phyloP scores from a whole-genome alignment of 2,329 filamentous ascomycete species.

The Botrytis medusae region DNA sequence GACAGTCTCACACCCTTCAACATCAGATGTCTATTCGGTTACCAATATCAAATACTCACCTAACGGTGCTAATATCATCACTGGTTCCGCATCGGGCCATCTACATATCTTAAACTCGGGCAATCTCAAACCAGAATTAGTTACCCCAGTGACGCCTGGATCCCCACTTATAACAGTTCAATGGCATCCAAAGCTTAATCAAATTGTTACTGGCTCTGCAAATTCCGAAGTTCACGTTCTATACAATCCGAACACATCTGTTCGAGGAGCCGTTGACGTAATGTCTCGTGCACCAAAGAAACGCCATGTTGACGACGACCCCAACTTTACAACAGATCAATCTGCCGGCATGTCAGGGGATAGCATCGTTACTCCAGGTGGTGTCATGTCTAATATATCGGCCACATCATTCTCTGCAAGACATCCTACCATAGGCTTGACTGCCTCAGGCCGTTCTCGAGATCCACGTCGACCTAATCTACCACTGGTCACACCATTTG shows the following conservation, averaged over 20 bases:
- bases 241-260: conserved; percentile 83
- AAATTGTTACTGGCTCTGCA: conserved; percentile 90
- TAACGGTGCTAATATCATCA: conserved; percentile 79
- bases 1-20: conserved; percentile 75
- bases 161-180: conserved; percentile 79
- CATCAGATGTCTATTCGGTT: conserved; percentile 78
- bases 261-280: conserved; percentile 78
- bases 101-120: conserved; percentile 93
- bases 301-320: conserved; percentile 92
- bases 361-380: conserved; percentile 70
- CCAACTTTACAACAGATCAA: conserved; percentile 80
- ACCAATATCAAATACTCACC: conserved; percentile 90
- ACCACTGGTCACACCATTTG: conserved; percentile 82
- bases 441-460: conserved; percentile 71
- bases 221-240: conserved; percentile 88
- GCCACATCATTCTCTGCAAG: conserved; percentile 53
- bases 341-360: conserved; percentile 80
- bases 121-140: conserved; percentile 78
- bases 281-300: conserved; percentile 94
- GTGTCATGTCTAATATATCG: conserved; percentile 52
- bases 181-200: conserved; percentile 95
- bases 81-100: conserved; percentile 81
- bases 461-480: conserved; percentile 86
- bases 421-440: conserved; percentile 71
- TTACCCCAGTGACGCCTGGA: conserved; percentile 85